Conservation (phyloP, 2,329 filamentous ascomycete genomes). For the Aspergillus alliaceus region DNA sequence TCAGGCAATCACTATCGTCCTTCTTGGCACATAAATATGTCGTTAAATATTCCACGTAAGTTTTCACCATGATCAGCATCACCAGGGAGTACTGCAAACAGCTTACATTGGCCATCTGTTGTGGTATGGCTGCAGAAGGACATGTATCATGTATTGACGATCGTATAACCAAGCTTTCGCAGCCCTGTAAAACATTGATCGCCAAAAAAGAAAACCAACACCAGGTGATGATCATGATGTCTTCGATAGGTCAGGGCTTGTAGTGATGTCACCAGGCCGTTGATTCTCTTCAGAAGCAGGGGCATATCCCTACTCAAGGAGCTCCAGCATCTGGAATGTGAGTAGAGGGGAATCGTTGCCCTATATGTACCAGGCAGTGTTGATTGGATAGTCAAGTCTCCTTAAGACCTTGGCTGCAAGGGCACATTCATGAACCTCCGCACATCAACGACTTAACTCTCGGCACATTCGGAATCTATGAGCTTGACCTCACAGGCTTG, state of each 20-base stretch:
- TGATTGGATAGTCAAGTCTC: background rate
- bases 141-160: background rate
- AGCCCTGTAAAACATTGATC: background rate
- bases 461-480: background rate
- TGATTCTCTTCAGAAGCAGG: background rate
- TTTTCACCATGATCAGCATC: background rate
- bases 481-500: background rate
- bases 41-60: background rate
- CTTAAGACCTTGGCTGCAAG: background rate
- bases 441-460: background rate
- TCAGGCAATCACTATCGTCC: background rate
- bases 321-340: background rate
- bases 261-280: background rate
- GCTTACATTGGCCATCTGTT: background rate
- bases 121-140: background rate
- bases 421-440: background rate
- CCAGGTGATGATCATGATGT: background rate
- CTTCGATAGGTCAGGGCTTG: background rate
- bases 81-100: background rate
- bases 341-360: background rate
- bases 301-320: background rate
- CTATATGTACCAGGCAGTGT: too few relatives aligned
- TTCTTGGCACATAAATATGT: background rate
- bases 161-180: background rate
- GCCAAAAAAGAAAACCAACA: background rate